Evolutionary conservation across 2,329 filamentous ascomycete species (phyloP).

Genomic region (Hypoxylon sp.): DNA sequence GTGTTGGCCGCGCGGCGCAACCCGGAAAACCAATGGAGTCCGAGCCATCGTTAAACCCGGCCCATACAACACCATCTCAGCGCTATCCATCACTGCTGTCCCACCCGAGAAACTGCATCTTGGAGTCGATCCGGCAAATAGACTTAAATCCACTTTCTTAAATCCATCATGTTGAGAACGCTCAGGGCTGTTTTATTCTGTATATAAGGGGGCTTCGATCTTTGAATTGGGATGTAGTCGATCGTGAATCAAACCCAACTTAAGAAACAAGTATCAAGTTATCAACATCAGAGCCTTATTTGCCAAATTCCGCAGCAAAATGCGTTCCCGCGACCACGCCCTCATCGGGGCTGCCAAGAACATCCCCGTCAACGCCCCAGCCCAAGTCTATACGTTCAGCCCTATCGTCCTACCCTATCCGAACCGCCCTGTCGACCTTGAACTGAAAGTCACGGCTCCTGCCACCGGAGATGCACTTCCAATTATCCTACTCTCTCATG

Average conservation of each 20-base stretch:
- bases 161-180: slow-evolving; percentile 27
- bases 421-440: slow-evolving; percentile 51
- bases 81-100: background rate
- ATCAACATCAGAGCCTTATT: background rate
- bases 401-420: slow-evolving; percentile 52
- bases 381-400: slow-evolving; percentile 53
- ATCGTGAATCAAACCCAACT: slow-evolving; percentile 13
- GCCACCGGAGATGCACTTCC: slow-evolving; percentile 54
- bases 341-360: slow-evolving; percentile 51
- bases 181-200: background rate
- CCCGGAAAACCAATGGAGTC: slow-evolving; percentile 19
- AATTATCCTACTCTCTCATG: slow-evolving; percentile 60
- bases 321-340: slow-evolving; percentile 43
- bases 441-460: slow-evolving; percentile 57
- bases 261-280: background rate
- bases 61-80: background rate
- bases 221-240: background rate
- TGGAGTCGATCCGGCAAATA: slow-evolving; percentile 8
- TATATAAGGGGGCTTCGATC: slow-evolving; percentile 26
- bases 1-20: slow-evolving; percentile 2
- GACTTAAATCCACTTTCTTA: slow-evolving; percentile 29
- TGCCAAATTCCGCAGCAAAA: slow-evolving; percentile 2
- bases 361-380: slow-evolving; percentile 54
- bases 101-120: background rate
- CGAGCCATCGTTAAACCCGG: slow-evolving; percentile 19